Evolutionary conservation across 73 alveolate genomes (phyloP), one percentile per base, ranked within the genome.

Genomic region (Paramecium biaurelia): DNA sequence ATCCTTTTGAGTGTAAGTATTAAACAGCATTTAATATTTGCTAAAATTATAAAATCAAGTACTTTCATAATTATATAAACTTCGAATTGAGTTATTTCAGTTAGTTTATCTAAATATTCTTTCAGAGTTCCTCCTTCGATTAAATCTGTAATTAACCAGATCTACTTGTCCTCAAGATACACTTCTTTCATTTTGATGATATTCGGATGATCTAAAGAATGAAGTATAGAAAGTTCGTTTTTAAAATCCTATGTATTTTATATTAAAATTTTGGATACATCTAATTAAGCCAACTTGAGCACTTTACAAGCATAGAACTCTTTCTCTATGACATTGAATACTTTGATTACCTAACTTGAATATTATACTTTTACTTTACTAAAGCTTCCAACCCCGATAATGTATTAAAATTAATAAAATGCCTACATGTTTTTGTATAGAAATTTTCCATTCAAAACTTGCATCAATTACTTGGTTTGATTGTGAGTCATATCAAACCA

Each of bases 51-150:
- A 5, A 42, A 21, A 15, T 76, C 9, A 41, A 24, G 21, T 79
- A 79, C 90, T 47, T 79, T 79, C 90, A 79, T 79, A 38, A 79
- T 79, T 24, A 42, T 79, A 43, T 26, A 24, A 21, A 79, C 56
- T 47, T 41, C 74, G 15, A 43, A 43, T 41, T 79, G 30, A 11
- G 90, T 79, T 43, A 79, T 23, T 79, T 21, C 74, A 18, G 11
- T 23, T 24, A 47, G 5, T 2, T 63, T 63, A 8, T 63, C 53
- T 26, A 79, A 15, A 72, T 72, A 45, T 47, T 79, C 42, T 24
- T 79, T 79, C 30, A 79, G 28, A 47, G 90, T 79, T 11, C 90
- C 90, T 20, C 90, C 90, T 3, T 79, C 90, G 0, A 42, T 37
- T 23, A 42, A n/a, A 7, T 79, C 76, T 10, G 72, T 79, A 5